Evolutionary conservation across 176 grass and related monocot species (phyloP), one percentile per base, ranked within the genome.

Genomic region (Rhynchospora breviuscula): DNA sequence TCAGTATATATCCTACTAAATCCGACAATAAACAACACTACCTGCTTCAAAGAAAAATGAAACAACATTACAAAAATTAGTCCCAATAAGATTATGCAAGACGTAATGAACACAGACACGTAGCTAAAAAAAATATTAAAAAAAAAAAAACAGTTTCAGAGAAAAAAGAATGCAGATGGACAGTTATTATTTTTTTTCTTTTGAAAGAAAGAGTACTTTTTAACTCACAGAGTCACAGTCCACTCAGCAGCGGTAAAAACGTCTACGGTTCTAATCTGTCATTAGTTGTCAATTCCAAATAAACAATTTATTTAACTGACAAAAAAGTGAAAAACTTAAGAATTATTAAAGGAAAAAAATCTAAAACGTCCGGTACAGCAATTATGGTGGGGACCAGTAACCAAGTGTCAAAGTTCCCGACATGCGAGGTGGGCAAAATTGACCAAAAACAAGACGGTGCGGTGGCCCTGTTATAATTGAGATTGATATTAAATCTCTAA

Each of bases 351-450:
- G 1, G 2, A 8, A 40, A 67, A 40, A 63, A 26, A 6, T 11
- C 13, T 26, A 31, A 29, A 3, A 7, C 2, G 31, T 68, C 31
- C 14, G 0, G 33, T 7, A 9, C 35, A 69, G 66, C 33, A 69
- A 72, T 74, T 19, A 44, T 74, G 45, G 10, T 51, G 8, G 45
- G 70, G 18, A 9, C 70, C n/a, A 49, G 44, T 9, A 18, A 12
- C 45, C 8, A 74, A 48, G 70, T 49, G 44, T 74, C 70, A 51
- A 74, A 23, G 18, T 22, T 13, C 22, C n/a, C 19, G 4, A 2
- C 71, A 75, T 53, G 71, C 23, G 71, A 1, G 47, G n/a, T 52
- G 71, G 47, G 46, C 70, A 52, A 74, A 74, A 74, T 51, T 74
- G 70, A 74, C 70, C 70, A 51, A 51, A 48, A 52, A 8, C 6